Evolutionary conservation across 306 rosid species (phyloP), one percentile per base, ranked within the genome.

Genomic region (Mimosa pudica): DNA sequence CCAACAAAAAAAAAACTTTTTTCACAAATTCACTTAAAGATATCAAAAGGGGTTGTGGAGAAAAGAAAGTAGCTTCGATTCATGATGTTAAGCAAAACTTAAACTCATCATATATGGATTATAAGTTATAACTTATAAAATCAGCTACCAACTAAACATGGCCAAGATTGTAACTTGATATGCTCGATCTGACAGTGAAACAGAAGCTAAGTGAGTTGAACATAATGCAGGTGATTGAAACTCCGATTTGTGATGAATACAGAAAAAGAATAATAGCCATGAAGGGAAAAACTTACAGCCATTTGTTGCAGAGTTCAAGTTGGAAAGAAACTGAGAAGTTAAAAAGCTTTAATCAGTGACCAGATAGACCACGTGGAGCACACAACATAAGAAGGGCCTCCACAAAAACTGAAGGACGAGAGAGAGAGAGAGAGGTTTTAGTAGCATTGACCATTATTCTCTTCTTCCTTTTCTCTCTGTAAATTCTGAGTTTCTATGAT

Each of bases 381-480:
- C 6, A 73, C 70, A 75, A 71, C 6, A 71, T 62, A 75, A 24
- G 49, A 75, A 36, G 76, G 77, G 45, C 81, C 79, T 68, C 78
- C 44, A 14, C 35, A 51, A 33, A 72, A 72, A 41, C 55, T 63
- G 36, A 32, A 75, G 36, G 68, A 71, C 57, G 42, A 66, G 44
- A 67, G 10, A 33, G 20, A 70, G 82, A 52, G 60, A 16, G 20
- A 54, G 10, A 17, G 84, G 86, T 52, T 78, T 76, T 83, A 85
- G 86, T 79, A 82, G 76, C 84, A 82, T 84, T 84, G 88, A 88
- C 89, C 82, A 88, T 89, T 86, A 67, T 81, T 75, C 84, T 81
- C 85, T 18, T 12, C 30, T 42, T 6, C 35, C 24, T 4, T 68
- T 68, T 55, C 88, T 71, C 82, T 77, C 74, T 77, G 89, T 75